Conservation (phyloP, 352 stramenopile species). For the Blastocystis hominis region DNA sequence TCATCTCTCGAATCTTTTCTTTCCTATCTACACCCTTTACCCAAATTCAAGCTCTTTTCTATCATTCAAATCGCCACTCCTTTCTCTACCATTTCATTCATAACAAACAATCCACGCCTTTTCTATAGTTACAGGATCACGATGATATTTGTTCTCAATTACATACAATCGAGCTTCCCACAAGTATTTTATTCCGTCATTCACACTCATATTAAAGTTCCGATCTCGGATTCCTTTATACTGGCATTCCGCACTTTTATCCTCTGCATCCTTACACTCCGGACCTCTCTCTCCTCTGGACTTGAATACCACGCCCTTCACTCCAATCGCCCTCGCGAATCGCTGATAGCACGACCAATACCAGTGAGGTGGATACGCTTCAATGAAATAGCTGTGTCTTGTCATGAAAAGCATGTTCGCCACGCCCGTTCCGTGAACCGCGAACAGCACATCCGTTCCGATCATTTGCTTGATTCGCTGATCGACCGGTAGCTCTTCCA, state of each 20-base stretch:
- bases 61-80: too few relatives aligned
- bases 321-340: not conserved
- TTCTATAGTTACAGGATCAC: not conserved
- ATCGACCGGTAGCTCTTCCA: not conserved
- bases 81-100: not conserved
- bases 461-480: constrained; percentile 17
- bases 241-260: not conserved
- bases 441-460: constrained; percentile 2
- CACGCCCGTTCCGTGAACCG: constrained; percentile 9
- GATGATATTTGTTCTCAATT: constrained; percentile 10
- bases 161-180: constrained; percentile 19
- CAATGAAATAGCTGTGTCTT: constrained; percentile 30
- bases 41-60: too few relatives aligned
- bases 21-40: too few relatives aligned
- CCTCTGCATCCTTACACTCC: constrained; percentile 4
- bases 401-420: constrained; percentile 39
- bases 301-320: constrained; percentile 1
- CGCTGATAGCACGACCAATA: constrained; percentile 46
- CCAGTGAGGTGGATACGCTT: constrained; percentile 12
- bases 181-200: constrained; percentile 32
- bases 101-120: not conserved
- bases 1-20: too few relatives aligned
- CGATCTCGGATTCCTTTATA: constrained; percentile 14
- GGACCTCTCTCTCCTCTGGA: not conserved
- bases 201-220: constrained; percentile 11